These are phyloP conservation scores for Cicer yamashitae DNA, from an alignment of 306 rosid genomes.

Conservation along the genomic window DNA sequence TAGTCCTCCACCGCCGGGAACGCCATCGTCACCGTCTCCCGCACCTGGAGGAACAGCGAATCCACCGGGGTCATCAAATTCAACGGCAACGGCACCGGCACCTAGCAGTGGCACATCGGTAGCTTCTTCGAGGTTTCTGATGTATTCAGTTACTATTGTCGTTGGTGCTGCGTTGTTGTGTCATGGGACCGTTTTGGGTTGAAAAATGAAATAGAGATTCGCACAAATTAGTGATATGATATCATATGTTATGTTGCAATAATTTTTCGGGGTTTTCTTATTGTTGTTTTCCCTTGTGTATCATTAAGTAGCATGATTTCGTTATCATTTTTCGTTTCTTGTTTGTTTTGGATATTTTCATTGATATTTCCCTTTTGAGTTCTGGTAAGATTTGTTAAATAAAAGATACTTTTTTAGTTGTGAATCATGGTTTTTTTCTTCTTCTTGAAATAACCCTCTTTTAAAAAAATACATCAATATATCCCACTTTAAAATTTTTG, in stretches of 20 bases:
- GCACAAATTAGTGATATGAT: constrained; percentile 1
- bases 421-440: too few species aligned
- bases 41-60: neutral
- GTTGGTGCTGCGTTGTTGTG: constrained; percentile 41
- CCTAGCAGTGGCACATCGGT: constrained; percentile 11
- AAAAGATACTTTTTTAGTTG: too few species aligned
- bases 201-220: neutral
- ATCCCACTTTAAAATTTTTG: too few species aligned
- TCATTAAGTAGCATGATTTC: neutral
- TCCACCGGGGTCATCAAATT: constrained; percentile 5
- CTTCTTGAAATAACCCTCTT: too few species aligned
- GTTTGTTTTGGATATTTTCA: neutral
- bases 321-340: neutral
- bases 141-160: constrained; percentile 41
- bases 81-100: constrained; percentile 5
- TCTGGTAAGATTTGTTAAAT: too few species aligned
- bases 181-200: constrained; percentile 23
- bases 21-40: neutral
- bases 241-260: neutral
- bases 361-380: too few species aligned
- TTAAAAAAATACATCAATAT: too few species aligned
- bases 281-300: neutral
- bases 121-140: constrained; percentile 47
- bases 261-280: neutral
- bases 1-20: neutral